Base-by-base conservation (phyloP, 768 basidiomycete species). In the Floccularia luteovirens region DNA sequence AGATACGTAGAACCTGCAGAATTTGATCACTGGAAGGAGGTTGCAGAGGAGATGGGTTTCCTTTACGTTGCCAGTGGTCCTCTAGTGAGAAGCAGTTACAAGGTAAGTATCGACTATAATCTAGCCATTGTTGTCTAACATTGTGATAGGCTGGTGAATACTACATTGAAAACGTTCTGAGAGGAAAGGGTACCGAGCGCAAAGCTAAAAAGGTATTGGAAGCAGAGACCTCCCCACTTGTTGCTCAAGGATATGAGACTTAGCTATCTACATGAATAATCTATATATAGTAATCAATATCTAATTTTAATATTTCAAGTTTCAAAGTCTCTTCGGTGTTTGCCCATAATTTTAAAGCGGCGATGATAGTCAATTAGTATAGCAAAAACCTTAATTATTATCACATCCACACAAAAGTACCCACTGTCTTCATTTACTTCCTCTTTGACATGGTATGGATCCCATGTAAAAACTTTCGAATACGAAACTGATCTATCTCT, bases 61-160 rank as follows among this genome's bases (percentile, higher is more conserved):
- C 56, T 97, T 32, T 99, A 99, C 51, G 94, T 97, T 24, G 96
- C 96, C 6, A 90, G 88, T 59, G 96, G 96, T 0, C 96, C 96
- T 10, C 67, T 99, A 14, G 94, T 99, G 32, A 74, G 96, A 42
- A 94, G 90, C 53, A 92, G 89, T 56, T 99, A 98, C 60, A 98
- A 98, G 84, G 93, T 89, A 49, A 48, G 73, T 51, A 37, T 30
- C 25, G 3, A 20, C 32, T 31, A n/a, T n/a, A n/a, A n/a, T 28
- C 27, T 28, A 12, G 7, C 32, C 32, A 34, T 34, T 17, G 37
- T 38, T n/a, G 33, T 23, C 14, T 36, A 36, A 48, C 34, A 19
- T 24, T 40, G 43, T 24, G 19, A n/a, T 36, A 94, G 91, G 92
- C 92, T n/a, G 92, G 92, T 19, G 92, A 97, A 56, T 94, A 77